Percentiles rank a stretch among this genome's conserved stretches.
These are phyloP conservation scores for Solanum hybrid DNA, from an alignment of 305 asterid species.

Conservation along the genomic window DNA sequence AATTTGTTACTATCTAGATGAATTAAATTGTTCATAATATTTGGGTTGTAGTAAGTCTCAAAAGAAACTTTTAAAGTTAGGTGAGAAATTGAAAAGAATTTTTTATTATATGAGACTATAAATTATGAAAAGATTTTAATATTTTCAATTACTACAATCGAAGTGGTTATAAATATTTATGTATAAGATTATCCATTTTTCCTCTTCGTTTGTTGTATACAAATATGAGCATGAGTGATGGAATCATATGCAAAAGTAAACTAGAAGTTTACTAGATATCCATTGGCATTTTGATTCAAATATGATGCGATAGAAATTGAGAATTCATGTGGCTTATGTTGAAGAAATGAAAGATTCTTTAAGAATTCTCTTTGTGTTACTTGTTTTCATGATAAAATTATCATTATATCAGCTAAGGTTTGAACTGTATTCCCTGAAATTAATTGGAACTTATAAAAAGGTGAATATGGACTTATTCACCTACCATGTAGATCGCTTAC, in stretches of 20 bases:
- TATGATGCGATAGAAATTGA: not conserved
- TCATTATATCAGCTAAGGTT: not conserved
- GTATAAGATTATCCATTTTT: not conserved
- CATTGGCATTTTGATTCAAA: not conserved
- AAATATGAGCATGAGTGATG: not conserved
- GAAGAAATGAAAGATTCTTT: not conserved
- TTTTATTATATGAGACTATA: not conserved
- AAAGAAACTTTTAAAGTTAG: too few relatives aligned
- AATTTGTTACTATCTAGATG: too few relatives aligned
- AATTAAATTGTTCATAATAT: not conserved
- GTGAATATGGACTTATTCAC: not conserved
- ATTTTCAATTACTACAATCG: not conserved
- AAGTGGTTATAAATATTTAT: too few relatives aligned
- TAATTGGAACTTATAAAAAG: too few relatives aligned
- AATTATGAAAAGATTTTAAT: too few relatives aligned
- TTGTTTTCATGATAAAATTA: too few relatives aligned
- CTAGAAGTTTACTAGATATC: too few relatives aligned
- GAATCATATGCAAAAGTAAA: not conserved
- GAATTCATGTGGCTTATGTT: too few relatives aligned
- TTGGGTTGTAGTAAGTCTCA: not conserved
- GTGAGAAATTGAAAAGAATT: too few relatives aligned
- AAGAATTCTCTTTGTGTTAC: not conserved
- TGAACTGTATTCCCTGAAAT: too few relatives aligned
- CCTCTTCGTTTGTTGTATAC: not conserved
- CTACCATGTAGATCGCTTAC: not conserved